phyloP scores from a whole-genome alignment of 768 basidiomycete species.

The Serendipita sp. region DNA sequence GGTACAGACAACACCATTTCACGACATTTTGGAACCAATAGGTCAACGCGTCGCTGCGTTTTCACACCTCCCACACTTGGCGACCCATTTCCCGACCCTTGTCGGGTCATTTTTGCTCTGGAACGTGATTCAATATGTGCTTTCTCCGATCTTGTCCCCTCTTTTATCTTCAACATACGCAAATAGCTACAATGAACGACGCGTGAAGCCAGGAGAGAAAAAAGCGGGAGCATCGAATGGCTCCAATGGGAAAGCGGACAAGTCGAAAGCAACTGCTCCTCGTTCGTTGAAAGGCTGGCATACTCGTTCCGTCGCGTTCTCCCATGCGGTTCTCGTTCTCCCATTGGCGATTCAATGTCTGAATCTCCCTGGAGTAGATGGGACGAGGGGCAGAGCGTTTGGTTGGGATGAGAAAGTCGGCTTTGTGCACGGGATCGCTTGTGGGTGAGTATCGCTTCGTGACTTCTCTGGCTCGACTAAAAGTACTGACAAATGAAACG shows the following conservation, averaged over 20 bases:
- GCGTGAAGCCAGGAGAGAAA: background rate
- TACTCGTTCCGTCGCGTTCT: conserved; percentile 54
- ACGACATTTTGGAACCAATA: background rate
- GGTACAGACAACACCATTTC: too few species aligned
- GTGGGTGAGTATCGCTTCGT: conserved; percentile 33
- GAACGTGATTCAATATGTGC: background rate
- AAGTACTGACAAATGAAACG: background rate
- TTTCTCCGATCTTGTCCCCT: conserved; percentile 2
- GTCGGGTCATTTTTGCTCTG: background rate
- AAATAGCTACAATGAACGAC: background rate
- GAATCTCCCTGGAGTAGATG: conserved; percentile 27
- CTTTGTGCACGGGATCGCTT: conserved; percentile 47
- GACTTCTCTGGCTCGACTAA: background rate
- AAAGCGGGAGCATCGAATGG: background rate
- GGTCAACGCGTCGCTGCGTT: background rate
- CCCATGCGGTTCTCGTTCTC: conserved; percentile 53
- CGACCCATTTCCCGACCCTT: background rate
- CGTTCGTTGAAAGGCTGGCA: conserved; percentile 10
- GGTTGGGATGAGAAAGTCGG: conserved; percentile 53
- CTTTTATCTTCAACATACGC: background rate
- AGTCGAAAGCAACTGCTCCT: background rate
- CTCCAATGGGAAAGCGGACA: background rate
- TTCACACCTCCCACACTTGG: background rate
- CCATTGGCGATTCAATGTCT: conserved; percentile 45
- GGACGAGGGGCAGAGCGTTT: conserved; percentile 43